These are phyloP conservation scores for Staphylotrichum tortipilum DNA, from an alignment of 495 filamentous ascomycete genomes.

Conservation along the genomic window DNA sequence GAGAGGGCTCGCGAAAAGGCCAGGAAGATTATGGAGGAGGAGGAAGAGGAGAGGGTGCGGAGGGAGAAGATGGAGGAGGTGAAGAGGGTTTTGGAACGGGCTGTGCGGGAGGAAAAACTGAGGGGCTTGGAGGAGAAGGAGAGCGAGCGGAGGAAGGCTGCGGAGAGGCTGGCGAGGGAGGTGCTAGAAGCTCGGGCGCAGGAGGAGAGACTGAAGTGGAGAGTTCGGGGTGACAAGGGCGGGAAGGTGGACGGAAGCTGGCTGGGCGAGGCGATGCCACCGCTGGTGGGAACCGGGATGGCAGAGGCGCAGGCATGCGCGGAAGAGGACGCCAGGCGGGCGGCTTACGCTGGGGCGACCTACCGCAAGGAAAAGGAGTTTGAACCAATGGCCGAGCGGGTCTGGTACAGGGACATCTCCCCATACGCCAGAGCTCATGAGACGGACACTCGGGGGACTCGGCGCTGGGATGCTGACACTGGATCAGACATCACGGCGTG, in stretches of 20 bases:
- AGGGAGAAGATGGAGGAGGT: not conserved
- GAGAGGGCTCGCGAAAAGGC: not conserved
- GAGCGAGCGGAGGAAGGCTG: not conserved
- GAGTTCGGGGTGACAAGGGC: not conserved
- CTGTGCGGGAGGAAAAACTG: too few relatives aligned
- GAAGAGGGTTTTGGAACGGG: not conserved
- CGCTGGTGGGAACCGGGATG: not conserved
- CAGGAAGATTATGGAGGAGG: not conserved
- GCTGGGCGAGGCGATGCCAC: too few relatives aligned
- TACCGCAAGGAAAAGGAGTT: too few relatives aligned
- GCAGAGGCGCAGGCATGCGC: fast-evolving
- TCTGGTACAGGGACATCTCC: not conserved
- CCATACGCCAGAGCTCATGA: too few relatives aligned
- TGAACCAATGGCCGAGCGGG: not conserved
- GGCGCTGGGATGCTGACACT: not conserved
- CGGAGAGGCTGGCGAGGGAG: not conserved
- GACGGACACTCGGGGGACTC: not conserved
- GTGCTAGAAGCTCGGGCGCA: not conserved
- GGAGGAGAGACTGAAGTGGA: not conserved
- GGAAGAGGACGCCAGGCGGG: too few relatives aligned
- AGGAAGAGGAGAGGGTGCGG: not conserved
- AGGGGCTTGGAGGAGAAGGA: not conserved
- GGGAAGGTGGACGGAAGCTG: not conserved
- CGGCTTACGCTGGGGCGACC: too few relatives aligned
- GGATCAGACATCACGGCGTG: not conserved